phyloP scores from a whole-genome alignment of 2,329 filamentous ascomycete genomes.

The Didymosphaeria variabile region DNA sequence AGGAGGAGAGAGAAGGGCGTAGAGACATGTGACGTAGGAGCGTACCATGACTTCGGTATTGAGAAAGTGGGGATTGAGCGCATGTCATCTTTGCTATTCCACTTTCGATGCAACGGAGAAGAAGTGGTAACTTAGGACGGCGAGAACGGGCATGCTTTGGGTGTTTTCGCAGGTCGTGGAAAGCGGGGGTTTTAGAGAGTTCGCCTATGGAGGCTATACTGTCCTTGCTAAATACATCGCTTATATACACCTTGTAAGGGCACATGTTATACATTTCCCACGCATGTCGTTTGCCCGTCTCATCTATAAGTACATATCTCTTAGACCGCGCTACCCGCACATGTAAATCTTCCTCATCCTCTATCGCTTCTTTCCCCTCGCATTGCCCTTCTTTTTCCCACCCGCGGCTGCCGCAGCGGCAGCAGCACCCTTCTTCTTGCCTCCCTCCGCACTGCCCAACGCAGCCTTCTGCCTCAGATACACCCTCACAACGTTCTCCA shows the following conservation, averaged over 20 bases:
- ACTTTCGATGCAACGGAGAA: not conserved
- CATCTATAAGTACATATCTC: not conserved
- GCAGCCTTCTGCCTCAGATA: conserved; percentile 50
- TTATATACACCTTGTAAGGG: conserved; percentile 15
- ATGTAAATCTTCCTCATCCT: not conserved
- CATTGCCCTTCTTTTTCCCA: conserved; percentile 23
- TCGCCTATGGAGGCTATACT: too few species aligned
- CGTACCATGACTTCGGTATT: not conserved
- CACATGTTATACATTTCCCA: conserved; percentile 19
- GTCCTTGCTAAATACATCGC: not conserved
- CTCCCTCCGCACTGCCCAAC: conserved; percentile 40
- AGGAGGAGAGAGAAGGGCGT: not conserved
- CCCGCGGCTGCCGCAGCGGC: conserved; percentile 30
- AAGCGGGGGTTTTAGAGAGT: not conserved
- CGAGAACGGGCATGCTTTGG: not conserved
- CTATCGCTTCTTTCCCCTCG: conserved; percentile 44
- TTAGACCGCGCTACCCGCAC: not conserved
- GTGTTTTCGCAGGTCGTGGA: too few species aligned
- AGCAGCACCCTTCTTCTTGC: conserved; percentile 37
- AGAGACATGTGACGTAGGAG: not conserved
- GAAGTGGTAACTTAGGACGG: not conserved
- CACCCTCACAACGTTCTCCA: conserved; percentile 49
- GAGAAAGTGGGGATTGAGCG: not conserved
- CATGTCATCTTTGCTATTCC: not conserved
- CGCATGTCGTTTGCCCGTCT: not conserved